These are phyloP conservation scores for Colletotrichum sp. DNA, from an alignment of 2,329 filamentous ascomycete genomes.

Conservation along the genomic window DNA sequence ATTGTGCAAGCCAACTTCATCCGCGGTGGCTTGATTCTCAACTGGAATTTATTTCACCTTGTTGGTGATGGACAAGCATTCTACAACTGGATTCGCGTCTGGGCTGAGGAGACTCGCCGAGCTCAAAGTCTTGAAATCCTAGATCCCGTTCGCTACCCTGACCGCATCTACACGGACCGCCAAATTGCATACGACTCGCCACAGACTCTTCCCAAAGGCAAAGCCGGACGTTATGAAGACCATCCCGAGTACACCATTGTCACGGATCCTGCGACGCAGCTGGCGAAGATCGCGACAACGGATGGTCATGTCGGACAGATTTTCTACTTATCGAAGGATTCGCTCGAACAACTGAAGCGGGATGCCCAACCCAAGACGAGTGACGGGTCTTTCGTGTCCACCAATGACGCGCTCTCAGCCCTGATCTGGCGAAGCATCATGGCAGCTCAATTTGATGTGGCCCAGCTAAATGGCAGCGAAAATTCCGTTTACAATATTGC, in stretches of 20 bases:
- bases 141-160: conserved; percentile 27
- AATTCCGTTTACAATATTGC: background rate
- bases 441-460: background rate
- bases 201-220: conserved; percentile 26
- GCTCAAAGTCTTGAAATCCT: conserved; percentile 29
- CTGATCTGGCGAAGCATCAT: conserved; percentile 18
- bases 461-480: background rate
- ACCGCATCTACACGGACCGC: conserved; percentile 32
- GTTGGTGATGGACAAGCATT: conserved; percentile 37
- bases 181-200: conserved; percentile 20
- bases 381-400: conserved; percentile 32
- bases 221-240: conserved; percentile 26
- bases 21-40: conserved; percentile 31
- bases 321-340: conserved; percentile 34
- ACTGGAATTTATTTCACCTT: conserved; percentile 33
- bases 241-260: conserved; percentile 36
- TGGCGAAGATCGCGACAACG: conserved; percentile 36
- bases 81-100: conserved; percentile 33
- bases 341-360: conserved; percentile 31
- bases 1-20: conserved; percentile 34
- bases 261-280: conserved; percentile 29
- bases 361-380: conserved; percentile 28
- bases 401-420: conserved; percentile 21
- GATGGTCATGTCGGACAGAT: conserved; percentile 33
- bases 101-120: conserved; percentile 38